Evolutionary conservation across 2,329 filamentous ascomycete genomes (phyloP), one percentile per base, ranked within the genome.

Genomic region (Verticillium dahliae): DNA sequence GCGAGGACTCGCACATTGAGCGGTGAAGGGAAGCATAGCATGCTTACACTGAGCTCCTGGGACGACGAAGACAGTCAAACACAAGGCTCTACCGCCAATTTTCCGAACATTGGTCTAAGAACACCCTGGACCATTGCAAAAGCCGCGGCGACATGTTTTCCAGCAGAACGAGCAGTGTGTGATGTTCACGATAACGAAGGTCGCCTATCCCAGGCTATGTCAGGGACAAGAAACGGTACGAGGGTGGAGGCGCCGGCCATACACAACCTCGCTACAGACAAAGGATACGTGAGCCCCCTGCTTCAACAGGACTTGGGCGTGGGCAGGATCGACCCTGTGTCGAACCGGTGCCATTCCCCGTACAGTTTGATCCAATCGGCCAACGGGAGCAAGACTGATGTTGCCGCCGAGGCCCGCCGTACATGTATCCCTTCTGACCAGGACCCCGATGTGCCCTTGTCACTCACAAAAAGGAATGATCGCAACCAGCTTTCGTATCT

Each of bases 81-180:
- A 31, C 3, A 37, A 15, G 11, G 7, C 34, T 7, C 31, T 22
- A 13, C 2, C 10, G 18, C 4, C 1, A 18, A 27, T n/a, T 7
- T 13, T 10, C 9, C 13, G 6, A 11, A 9, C 45, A 52, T 27
- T 52, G 45, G 22, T 52, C 18, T 9, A 52, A 52, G 45, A n/a
- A 65, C 63, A 6, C 64, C 63, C 0, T 66, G 64, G 64, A 52
- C 58, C 10, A 56, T 65, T 14, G 63, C 64, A 33, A 61, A 59
- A 18, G 56, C 27, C 7, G 50, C 62, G 7, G 56, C 59, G 13
- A 33, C 9, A 22, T 37, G 18, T 22, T 22, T 10, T 13, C 2
- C 45, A 13, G n/a, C n/a, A 52, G 45, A 27, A 18, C 45, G 18
- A 11, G 15, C 11, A 52, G 5, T 13, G 1, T 11, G 11, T 18